These are phyloP conservation scores for Hanseniaspora lindneri DNA, from an alignment of 805 yeast genomes.

Conservation along the genomic window DNA sequence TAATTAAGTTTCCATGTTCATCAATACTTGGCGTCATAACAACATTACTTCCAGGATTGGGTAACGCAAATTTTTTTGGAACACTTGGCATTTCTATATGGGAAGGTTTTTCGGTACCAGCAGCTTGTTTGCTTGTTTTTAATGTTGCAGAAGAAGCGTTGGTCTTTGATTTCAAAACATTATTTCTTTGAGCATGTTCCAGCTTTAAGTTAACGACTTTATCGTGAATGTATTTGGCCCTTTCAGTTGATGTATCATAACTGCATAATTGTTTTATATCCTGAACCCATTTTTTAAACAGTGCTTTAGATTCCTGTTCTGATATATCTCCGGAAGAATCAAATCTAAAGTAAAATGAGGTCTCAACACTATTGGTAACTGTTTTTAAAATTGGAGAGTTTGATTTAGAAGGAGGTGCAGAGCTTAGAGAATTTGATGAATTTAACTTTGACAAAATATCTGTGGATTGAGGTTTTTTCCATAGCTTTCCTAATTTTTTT, in stretches of 20 bases:
- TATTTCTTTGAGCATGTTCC: slow-evolving; percentile 10
- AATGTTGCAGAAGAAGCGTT: neutral
- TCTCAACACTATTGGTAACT: slow-evolving; percentile 3
- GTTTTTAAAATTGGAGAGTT: neutral
- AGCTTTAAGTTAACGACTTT: slow-evolving; percentile 20
- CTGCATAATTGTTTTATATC: slow-evolving; percentile 43
- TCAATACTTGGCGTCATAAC: slow-evolving; percentile 30
- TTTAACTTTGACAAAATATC: neutral
- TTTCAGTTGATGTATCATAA: slow-evolving; percentile 36
- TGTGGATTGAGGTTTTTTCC: slow-evolving; percentile 5
- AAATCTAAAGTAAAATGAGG: slow-evolving; percentile 26
- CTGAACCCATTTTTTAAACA: slow-evolving; percentile 42
- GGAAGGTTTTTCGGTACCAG: slow-evolving; percentile 7
- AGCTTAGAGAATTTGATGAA: neutral
- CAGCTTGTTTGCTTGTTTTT: neutral
- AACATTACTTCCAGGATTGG: slow-evolving; percentile 19
- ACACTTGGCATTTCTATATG: slow-evolving; percentile 10
- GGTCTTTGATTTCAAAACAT: slow-evolving; percentile 1
- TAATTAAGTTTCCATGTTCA: slow-evolving; percentile 30
- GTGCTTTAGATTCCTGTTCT: slow-evolving; percentile 22
- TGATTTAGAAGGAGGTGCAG: neutral
- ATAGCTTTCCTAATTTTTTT: slow-evolving; percentile 8
- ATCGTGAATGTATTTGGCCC: slow-evolving; percentile 39
- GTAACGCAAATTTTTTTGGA: neutral
- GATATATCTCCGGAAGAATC: slow-evolving; percentile 34